These are phyloP conservation scores for Elsinoe perseae DNA, from an alignment of 2,329 filamentous ascomycete species.

Conservation along the genomic window DNA sequence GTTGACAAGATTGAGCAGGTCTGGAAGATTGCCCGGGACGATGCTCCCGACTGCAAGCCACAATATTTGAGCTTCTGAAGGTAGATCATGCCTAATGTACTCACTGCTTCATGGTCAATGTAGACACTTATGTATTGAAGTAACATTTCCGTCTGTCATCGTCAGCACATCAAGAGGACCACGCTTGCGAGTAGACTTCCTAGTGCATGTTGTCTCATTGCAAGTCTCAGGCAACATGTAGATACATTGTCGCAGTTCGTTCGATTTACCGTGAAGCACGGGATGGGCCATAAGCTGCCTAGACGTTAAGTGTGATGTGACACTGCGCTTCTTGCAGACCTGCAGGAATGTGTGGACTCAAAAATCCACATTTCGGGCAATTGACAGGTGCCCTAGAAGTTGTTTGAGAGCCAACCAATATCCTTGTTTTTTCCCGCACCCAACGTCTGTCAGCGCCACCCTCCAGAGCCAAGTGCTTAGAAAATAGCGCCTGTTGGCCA, in stretches of 20 bases:
- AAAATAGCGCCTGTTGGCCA: not conserved
- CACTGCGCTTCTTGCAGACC: not conserved
- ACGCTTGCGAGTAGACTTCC: too few species aligned
- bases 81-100: not conserved
- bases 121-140: too few species aligned
- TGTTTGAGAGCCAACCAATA: too few species aligned
- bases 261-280: too few species aligned
- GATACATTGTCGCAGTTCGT: too few species aligned
- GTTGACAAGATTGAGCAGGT: constrained; percentile 29
- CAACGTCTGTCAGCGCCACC: not conserved
- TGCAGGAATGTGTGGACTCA: not conserved
- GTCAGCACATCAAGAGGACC: too few species aligned
- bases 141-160: not conserved
- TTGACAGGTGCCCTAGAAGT: not conserved
- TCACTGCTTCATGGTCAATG: too few species aligned
- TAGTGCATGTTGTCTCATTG: too few species aligned
- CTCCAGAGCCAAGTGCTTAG: not conserved
- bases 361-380: not conserved
- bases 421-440: not conserved
- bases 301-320: not conserved
- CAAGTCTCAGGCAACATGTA: too few species aligned
- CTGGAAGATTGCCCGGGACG: constrained; percentile 31
- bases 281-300: not conserved
- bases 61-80: constrained; percentile 1
- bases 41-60: constrained; percentile 24